A percentile compares a stretch with the other conserved stretches of the same genome.
Conservation (phyloP, 352 stramenopile species). For the Pythium insidiosum region DNA sequence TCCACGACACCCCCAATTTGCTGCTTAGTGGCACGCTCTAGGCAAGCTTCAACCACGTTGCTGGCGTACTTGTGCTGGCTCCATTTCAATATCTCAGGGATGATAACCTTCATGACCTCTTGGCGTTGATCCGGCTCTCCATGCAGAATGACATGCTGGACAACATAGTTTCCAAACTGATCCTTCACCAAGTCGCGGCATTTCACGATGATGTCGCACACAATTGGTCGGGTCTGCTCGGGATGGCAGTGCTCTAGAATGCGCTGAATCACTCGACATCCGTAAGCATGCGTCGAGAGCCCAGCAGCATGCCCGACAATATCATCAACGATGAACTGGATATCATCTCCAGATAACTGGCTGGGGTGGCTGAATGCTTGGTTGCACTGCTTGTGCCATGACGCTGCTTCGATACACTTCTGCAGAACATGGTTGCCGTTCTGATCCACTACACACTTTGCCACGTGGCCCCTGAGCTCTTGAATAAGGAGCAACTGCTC, state of each 20-base stretch:
- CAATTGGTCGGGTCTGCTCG: constrained; percentile 86
- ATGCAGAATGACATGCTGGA: constrained; percentile 97
- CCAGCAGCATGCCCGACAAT: constrained; percentile 89
- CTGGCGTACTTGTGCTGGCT: constrained; percentile 94
- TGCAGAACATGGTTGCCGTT: constrained; percentile 99
- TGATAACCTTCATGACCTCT: constrained; percentile 81
- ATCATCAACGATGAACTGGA: constrained; percentile 97
- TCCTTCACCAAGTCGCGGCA: constrained; percentile 89
- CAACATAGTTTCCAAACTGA: constrained; percentile 99
- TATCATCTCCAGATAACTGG: constrained; percentile 72
- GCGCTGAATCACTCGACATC: constrained; percentile 96
- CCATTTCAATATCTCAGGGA: constrained; percentile 85
- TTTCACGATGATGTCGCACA: constrained; percentile 91
- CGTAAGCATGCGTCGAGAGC: constrained; percentile 96
- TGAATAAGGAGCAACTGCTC: constrained; percentile 74
- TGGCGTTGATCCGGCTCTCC: constrained; percentile 77
- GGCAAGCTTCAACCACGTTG: constrained; percentile 94
- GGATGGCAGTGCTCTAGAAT: constrained; percentile 94
- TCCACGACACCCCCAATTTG: constrained; percentile 80
- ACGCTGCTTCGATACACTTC: constrained; percentile 94
- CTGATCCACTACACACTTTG: constrained; percentile 96
- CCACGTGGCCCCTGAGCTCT: constrained; percentile 72
- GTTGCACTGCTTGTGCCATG: constrained; percentile 32
- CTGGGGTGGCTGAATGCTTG: constrained; percentile 7
- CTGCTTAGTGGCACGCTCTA: constrained; percentile 80